These are phyloP conservation scores for Spiromastix sp. DNA, from an alignment of 2,329 filamentous ascomycete species.

Conservation along the genomic window DNA sequence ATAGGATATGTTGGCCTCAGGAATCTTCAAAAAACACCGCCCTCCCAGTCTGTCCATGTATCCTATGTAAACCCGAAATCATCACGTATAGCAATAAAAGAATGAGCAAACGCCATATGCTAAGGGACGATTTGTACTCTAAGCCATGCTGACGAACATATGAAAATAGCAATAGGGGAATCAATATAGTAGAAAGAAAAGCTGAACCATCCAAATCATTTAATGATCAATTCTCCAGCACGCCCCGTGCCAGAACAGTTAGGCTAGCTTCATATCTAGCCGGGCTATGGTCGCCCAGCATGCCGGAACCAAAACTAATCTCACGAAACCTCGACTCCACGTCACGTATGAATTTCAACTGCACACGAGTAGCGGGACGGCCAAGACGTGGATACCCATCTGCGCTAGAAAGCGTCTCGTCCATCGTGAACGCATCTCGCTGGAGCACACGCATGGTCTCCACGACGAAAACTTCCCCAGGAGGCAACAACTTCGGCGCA, in stretches of 20 bases:
- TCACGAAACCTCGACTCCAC: slow-evolving; percentile 62
- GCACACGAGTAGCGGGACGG: slow-evolving; percentile 55
- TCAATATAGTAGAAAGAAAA: neutral
- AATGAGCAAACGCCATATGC: no score
- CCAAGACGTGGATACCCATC: slow-evolving; percentile 43
- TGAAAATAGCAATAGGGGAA: neutral
- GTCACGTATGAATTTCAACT: slow-evolving; percentile 60
- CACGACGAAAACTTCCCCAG: slow-evolving; percentile 65
- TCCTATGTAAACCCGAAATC: no score
- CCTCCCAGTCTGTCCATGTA: no score
- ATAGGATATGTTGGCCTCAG: no score
- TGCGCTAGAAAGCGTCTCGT: slow-evolving; percentile 20
- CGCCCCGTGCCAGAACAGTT: slow-evolving; percentile 44
- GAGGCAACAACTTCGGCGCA: slow-evolving; percentile 59
- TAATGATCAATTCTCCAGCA: slow-evolving; percentile 29
- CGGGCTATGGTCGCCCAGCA: slow-evolving; percentile 68
- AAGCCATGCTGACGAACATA: neutral
- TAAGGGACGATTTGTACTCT: no score
- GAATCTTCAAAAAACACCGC: no score
- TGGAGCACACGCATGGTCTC: slow-evolving; percentile 59
- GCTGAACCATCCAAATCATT: no score
- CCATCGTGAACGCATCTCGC: slow-evolving; percentile 50
- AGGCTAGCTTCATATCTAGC: slow-evolving; percentile 62
- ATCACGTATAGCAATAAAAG: no score
- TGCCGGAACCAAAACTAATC: slow-evolving; percentile 59